Evolutionary conservation across 73 alveolate species (phyloP), one percentile per base, ranked within the genome.

Genomic region (Paraurostyla sp.): DNA sequence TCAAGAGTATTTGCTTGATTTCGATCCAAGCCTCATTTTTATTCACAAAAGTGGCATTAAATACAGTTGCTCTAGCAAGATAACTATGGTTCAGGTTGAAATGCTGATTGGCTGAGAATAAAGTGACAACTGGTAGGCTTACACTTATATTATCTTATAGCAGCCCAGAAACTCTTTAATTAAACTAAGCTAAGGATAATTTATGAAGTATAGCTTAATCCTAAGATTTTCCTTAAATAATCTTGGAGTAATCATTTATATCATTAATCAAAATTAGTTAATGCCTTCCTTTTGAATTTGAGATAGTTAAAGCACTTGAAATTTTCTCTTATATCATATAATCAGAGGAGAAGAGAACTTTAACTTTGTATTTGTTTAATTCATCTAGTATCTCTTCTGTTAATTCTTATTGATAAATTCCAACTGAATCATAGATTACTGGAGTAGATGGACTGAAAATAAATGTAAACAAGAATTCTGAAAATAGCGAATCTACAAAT

Each of bases 21-120:
- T 91, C 96, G 1, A 91, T 91, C 96, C 96, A 91, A 7, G 96
- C 96, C 38, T 91, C 96, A 57, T 91, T 91, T 76, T 91, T 91
- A 43, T 91, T 91, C 7, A 91, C 87, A 25, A 30, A 80, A 6
- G 91, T 46, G 0, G 93, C 91, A 58, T 91, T 91, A 50, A 75
- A 50, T 0, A 91, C 83, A 0, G 96, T 83, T 0, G 73, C 76
- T n/a, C 23, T 46, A 16, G 93, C 48, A 1, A 87, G 76, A 36
- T 48, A 87, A 30, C 29, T 36, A 9, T 76, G 43, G 27, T 80
- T 82, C 23, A 85, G 50, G 22, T 56, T 85, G 76, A 69, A 52
- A 62, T 41, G 50, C 13, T 40, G 38, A 49, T 60, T 85, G 3
- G 94, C 46, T 46, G 89, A 76, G 59, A 88, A 80, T 42, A 89